Evolutionary conservation across 176 grass and related monocot species (phyloP).

Genomic region (Eleusine coracana): DNA sequence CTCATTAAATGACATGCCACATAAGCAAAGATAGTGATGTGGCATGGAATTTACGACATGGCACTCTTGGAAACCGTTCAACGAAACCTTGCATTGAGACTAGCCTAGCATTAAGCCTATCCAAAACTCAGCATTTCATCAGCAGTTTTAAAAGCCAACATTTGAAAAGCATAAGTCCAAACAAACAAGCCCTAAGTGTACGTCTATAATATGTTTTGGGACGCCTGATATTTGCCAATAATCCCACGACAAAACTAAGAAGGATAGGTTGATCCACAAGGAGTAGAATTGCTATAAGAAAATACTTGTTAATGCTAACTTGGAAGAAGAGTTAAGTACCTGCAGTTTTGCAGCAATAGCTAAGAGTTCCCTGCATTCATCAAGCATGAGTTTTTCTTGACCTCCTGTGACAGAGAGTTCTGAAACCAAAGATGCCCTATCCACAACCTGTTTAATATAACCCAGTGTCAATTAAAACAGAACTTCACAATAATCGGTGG

Average conservation of each 20-base stretch:
- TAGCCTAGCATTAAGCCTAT: too few species aligned
- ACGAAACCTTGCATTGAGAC: too few species aligned
- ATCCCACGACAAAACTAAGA: not conserved
- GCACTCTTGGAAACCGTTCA: too few species aligned
- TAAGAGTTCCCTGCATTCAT: slow-evolving; percentile 86
- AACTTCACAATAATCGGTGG: not conserved
- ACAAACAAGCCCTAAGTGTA: not conserved
- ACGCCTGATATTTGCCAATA: not conserved
- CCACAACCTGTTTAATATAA: slow-evolving; percentile 59
- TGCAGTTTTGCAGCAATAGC: slow-evolving; percentile 66
- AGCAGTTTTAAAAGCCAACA: not conserved
- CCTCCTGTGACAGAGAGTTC: slow-evolving; percentile 59
- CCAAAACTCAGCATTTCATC: not conserved
- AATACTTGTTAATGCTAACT: not conserved
- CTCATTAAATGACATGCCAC: too few species aligned
- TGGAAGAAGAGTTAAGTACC: slow-evolving; percentile 49
- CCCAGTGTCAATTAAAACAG: slow-evolving; percentile 36
- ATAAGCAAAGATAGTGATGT: too few species aligned
- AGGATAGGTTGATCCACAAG: not conserved
- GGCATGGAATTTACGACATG: too few species aligned
- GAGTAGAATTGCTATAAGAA: not conserved
- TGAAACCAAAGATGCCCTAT: slow-evolving; percentile 52
- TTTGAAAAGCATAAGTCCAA: not conserved
- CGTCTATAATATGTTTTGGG: not conserved
- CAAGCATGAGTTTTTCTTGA: slow-evolving; percentile 83